Evolutionary conservation across 192 early-diverging fungal species (phyloP).

Genomic region (Backusella luteola): DNA sequence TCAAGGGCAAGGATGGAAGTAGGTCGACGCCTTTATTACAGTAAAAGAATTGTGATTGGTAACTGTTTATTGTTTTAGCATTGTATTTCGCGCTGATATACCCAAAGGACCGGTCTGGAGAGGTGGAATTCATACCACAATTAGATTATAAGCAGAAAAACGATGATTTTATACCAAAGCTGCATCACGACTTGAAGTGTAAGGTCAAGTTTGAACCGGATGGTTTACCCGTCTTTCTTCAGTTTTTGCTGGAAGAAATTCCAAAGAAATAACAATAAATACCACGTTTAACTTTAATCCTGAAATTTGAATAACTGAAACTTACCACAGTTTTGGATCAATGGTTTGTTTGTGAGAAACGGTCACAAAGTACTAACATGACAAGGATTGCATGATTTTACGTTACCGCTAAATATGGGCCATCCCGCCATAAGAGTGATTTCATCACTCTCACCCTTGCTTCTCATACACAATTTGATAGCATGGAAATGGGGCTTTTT

Average conservation of each 20-base stretch:
- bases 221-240: neutral
- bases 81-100: neutral
- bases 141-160: neutral
- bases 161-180: neutral
- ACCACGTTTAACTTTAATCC: too few species aligned
- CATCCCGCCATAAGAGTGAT: too few species aligned
- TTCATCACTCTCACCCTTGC: too few species aligned
- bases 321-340: too few species aligned
- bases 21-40: neutral
- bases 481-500: too few species aligned
- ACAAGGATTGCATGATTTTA: too few species aligned
- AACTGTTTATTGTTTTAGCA: neutral
- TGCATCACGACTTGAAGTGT: neutral
- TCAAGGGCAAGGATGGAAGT: neutral
- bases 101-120: neutral
- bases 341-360: too few species aligned
- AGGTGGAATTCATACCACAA: neutral
- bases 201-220: neutral
- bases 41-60: neutral
- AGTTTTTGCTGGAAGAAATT: neutral
- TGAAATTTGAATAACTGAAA: too few species aligned
- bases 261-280: too few species aligned
- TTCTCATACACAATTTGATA: neutral
- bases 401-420: too few species aligned
- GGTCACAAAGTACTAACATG: too few species aligned